These are phyloP conservation scores for Rhodosporidiobolus sp. DNA, from an alignment of 768 basidiomycete genomes.

Conservation along the genomic window DNA sequence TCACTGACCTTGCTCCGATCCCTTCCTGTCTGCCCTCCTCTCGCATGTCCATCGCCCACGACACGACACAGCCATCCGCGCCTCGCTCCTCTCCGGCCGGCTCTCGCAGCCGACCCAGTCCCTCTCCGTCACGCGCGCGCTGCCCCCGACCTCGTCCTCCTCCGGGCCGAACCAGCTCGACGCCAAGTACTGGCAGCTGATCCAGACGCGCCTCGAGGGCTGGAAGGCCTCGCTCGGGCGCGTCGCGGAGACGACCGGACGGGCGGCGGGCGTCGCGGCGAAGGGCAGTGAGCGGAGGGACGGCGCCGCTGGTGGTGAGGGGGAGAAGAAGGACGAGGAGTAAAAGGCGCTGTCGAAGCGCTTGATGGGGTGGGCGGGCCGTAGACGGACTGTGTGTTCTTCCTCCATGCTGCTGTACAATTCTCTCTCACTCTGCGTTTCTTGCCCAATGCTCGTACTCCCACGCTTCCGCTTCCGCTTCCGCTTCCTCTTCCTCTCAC, in stretches of 20 bases:
- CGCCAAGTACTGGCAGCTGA: slow-evolving; percentile 70
- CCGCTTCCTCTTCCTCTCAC: too few species aligned
- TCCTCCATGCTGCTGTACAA: too few species aligned
- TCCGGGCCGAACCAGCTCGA: slow-evolving; percentile 69
- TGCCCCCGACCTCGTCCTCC: slow-evolving; percentile 49
- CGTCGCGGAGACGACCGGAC: neutral
- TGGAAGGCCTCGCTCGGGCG: slow-evolving; percentile 53
- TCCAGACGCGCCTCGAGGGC: slow-evolving; percentile 68
- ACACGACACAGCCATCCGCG: slow-evolving; percentile 65
- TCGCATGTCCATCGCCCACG: neutral
- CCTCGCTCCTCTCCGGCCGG: slow-evolving; percentile 73
- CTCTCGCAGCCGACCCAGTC: slow-evolving; percentile 75
- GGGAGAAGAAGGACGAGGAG: too few species aligned
- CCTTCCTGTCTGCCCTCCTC: neutral
- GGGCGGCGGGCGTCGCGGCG: too few species aligned
- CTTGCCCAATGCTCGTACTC: too few species aligned
- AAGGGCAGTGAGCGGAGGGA: too few species aligned
- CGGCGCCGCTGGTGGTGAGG: neutral
- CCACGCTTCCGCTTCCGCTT: too few species aligned
- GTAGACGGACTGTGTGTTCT: too few species aligned
- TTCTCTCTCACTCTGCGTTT: too few species aligned
- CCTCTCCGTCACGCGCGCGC: slow-evolving; percentile 68
- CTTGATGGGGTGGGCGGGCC: too few species aligned
- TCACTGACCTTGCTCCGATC: neutral
- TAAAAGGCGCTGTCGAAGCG: too few species aligned